Evolutionary conservation across 2,329 filamentous ascomycete species (phyloP).

Genomic region (Penicillium italicum): DNA sequence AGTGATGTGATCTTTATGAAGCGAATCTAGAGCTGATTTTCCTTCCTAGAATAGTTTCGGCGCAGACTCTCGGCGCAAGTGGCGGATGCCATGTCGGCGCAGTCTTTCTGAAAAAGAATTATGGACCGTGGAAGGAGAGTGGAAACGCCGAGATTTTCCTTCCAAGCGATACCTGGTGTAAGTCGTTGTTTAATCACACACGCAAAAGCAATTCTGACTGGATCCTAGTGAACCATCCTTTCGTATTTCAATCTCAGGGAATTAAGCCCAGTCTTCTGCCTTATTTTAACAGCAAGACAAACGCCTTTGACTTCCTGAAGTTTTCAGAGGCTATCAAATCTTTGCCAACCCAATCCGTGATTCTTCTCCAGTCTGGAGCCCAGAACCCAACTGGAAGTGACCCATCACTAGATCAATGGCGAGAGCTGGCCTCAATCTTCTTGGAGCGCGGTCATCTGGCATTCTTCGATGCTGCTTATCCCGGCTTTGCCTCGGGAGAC

Average conservation of each 20-base stretch:
- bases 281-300: slow-evolving; percentile 12
- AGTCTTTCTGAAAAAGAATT: slow-evolving; percentile 8
- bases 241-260: slow-evolving; percentile 7
- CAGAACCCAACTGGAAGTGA: slow-evolving; percentile 19
- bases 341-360: slow-evolving; percentile 13
- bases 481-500: slow-evolving; percentile 15
- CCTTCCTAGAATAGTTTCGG: slow-evolving; percentile 5
- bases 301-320: slow-evolving; percentile 8
- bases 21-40: neutral
- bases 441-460: slow-evolving; percentile 10
- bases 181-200: neutral
- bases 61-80: slow-evolving; percentile 14
- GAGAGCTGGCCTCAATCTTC: slow-evolving; percentile 9
- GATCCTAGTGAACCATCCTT: slow-evolving; percentile 11
- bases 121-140: slow-evolving; percentile 14
- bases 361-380: slow-evolving; percentile 14
- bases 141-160: slow-evolving; percentile 12
- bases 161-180: slow-evolving; percentile 13
- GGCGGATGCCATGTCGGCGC: slow-evolving; percentile 14
- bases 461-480: slow-evolving; percentile 17
- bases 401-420: slow-evolving; percentile 13
- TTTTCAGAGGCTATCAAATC: slow-evolving; percentile 4
- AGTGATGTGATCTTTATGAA: neutral
- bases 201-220: neutral
- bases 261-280: slow-evolving; percentile 12